Base-by-base conservation (phyloP, 495 filamentous ascomycete genomes). In the Cryomyces minteri region DNA sequence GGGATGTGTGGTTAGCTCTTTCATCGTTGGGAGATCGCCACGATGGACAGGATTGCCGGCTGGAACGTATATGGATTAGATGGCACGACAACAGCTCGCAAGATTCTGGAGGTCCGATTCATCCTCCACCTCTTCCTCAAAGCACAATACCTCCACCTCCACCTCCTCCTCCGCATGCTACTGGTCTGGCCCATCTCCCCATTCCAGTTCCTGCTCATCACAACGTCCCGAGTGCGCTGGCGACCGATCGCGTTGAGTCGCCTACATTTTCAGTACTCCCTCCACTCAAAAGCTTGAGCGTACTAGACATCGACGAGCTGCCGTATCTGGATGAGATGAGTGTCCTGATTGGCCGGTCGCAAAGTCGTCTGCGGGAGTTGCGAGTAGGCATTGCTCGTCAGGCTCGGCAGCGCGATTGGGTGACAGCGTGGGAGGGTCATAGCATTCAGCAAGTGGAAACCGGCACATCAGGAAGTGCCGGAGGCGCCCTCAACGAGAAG, bases 241-340 rank as follows among this genome's bases (percentile, higher is more conserved):
- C 44, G 38, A 53, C 44, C 65, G 62, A 66, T 39, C 67, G 71
- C 43, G 80, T 87, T 29, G 84, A 94, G 59, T 80, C 84, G 43
- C 88, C 88, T 0, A 85, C 82, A 5, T 80, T 96, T 54, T 93
- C 82, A 46, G 73, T 88, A 11, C 66, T 96, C 4, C 84, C 84
- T 10, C 73, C 86, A 3, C 64, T 96, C 42, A 81, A 76, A 59
- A 87, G 78, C 51, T 62, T 94, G 46, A 82, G 73, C 29, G 87
- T 90, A 7, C 67, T 96, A 39, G 82, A 94, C 50, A 85, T 96
- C 40, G 88, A 96, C 52, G 85, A 93, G 55, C 65, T 82, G 5
- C 72, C 77, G 14, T 94, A 96, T 63, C 60, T 94, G 34, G 84
- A 94, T 53, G 88, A 96, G 62, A 79, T 94, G 70, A 82, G 79